phyloP scores from a whole-genome alignment of 2,329 filamentous ascomycete genomes.

The Sclerotinia spermophila region DNA sequence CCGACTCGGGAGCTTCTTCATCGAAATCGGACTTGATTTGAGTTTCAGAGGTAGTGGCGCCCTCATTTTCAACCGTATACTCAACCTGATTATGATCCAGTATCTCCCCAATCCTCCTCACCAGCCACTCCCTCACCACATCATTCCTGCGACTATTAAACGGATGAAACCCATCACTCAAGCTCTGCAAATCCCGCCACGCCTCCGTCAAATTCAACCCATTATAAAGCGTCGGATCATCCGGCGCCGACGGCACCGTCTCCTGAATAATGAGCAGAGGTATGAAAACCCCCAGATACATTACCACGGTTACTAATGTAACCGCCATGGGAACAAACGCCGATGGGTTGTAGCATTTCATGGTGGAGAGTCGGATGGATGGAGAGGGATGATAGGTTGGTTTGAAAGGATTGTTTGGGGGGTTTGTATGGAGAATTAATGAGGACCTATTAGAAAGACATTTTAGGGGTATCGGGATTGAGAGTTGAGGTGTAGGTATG shows the following conservation, averaged over 20 bases:
- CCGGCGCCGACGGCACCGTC: conserved; percentile 65
- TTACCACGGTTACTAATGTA: conserved; percentile 69
- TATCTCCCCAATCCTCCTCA: conserved; percentile 68
- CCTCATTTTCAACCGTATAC: conserved; percentile 42
- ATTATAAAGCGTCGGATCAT: conserved; percentile 47
- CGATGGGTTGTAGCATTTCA: conserved; percentile 51
- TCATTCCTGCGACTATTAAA: conserved; percentile 87
- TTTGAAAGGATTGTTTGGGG: not conserved
- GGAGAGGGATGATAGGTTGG: not conserved
- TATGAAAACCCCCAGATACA: conserved; percentile 76
- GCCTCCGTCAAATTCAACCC: conserved; percentile 82
- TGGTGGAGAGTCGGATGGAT: conserved; percentile 21
- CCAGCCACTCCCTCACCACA: conserved; percentile 69
- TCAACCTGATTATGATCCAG: conserved; percentile 56
- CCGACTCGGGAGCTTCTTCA: conserved; percentile 2
- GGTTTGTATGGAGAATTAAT: not conserved
- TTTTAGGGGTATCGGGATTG: not conserved
- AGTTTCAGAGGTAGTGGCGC: not conserved
- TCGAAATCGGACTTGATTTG: not conserved
- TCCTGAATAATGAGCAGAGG: conserved; percentile 72
- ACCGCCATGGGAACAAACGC: conserved; percentile 80
- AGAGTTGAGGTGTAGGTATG: not conserved
- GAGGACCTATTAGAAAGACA: conserved; percentile 1
- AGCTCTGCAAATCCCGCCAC: conserved; percentile 74
- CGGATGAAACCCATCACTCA: conserved; percentile 77